Percentiles rank a stretch among this genome's conserved stretches.
Evolutionary conservation across 129 eudicot genomes (phyloP).

Genomic region (Pulicaria dysenterica): DNA sequence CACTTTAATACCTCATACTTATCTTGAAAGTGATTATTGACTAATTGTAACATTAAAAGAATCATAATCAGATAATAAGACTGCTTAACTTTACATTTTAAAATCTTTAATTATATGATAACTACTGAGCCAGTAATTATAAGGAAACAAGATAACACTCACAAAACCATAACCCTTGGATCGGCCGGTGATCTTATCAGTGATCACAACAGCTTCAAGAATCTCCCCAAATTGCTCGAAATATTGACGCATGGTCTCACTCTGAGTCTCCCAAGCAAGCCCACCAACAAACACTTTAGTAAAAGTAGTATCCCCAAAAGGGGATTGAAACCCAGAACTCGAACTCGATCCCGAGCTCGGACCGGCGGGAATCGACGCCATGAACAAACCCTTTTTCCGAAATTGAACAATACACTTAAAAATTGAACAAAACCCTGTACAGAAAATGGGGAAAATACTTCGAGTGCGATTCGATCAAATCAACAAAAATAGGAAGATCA

Average conservation of each 20-base stretch:
- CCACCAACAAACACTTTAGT: conserved; percentile 98
- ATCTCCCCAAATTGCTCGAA: conserved; percentile 98
- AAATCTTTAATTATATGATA: not conserved
- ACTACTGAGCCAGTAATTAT: not conserved
- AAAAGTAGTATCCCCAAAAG: conserved; percentile 87
- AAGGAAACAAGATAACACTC: conserved; percentile 40
- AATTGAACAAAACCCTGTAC: conserved; percentile 9
- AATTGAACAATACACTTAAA: not conserved
- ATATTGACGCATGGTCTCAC: conserved; percentile 76
- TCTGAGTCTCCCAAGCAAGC: conserved; percentile 95
- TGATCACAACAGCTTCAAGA: conserved; percentile 97
- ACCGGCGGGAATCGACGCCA: conserved; percentile 56
- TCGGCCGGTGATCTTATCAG: conserved; percentile 90
- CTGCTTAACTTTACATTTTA: not conserved
- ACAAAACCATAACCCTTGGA: conserved; percentile 99
- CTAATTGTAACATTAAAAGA: not conserved
- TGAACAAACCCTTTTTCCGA: conserved; percentile 11
- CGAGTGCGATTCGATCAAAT: conserved; percentile 3
- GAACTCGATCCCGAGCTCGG: conserved; percentile 74
- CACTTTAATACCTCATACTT: not conserved
- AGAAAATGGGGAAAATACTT: not conserved
- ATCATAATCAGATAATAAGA: conserved; percentile 4
- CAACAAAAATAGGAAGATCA: not conserved
- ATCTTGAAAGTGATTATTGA: not conserved
- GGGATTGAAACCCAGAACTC: conserved; percentile 73